Conservation (phyloP, 345 rosid genomes). For the Toxicodendron radicans region DNA sequence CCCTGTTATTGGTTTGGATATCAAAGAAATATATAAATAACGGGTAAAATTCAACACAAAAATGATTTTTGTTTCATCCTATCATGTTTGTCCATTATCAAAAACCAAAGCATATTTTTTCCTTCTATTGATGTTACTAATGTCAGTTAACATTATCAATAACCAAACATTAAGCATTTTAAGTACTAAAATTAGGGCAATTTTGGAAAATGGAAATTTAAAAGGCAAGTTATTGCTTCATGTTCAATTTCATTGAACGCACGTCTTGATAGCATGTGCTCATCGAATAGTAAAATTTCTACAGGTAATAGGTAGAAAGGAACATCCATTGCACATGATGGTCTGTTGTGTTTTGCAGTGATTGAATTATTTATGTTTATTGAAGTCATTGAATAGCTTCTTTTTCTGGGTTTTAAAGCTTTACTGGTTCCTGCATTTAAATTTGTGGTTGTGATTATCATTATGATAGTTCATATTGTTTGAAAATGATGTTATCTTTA, state of each 20-base stretch:
- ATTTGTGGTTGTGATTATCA: not conserved
- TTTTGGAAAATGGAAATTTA: conserved; percentile 1
- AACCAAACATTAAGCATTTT: not conserved
- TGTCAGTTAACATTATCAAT: not conserved
- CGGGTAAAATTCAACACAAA: not conserved
- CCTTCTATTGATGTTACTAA: not conserved
- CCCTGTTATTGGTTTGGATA: not conserved
- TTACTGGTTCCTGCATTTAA: conserved; percentile 3
- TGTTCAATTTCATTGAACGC: not conserved
- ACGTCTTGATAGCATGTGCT: not conserved
- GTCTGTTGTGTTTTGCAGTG: conserved; percentile 1
- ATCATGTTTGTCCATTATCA: not conserved
- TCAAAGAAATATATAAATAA: not conserved
- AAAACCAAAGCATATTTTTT: not conserved
- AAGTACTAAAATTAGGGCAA: not conserved
- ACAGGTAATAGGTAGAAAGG: not conserved
- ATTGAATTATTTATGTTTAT: not conserved
- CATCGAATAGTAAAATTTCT: not conserved
- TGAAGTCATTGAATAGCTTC: not conserved
- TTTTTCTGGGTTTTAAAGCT: not conserved
- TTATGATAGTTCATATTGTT: not conserved
- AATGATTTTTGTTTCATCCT: not conserved
- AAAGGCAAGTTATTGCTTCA: not conserved
- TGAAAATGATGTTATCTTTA: conserved; percentile 5
- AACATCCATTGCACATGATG: not conserved